phyloP scores from a whole-genome alignment of 306 rosid species.

The Medicago truncatula region DNA sequence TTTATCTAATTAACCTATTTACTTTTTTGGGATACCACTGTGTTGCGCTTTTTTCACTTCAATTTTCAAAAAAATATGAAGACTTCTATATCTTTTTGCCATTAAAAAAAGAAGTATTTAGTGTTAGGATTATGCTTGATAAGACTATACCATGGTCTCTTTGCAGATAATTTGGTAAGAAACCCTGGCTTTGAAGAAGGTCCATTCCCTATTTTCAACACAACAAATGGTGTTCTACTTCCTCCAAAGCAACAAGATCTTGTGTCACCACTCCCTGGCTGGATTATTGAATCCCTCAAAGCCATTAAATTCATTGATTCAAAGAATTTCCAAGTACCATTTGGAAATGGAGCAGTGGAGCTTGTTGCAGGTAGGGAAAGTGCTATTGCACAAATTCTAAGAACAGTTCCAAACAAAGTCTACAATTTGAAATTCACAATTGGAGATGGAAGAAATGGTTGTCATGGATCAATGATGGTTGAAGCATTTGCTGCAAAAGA shows the following conservation, averaged over 20 bases:
- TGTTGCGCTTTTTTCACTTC: too few species aligned
- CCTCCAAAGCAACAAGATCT: slow-evolving; percentile 87
- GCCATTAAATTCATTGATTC: slow-evolving; percentile 82
- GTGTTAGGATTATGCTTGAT: too few species aligned
- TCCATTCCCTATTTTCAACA: slow-evolving; percentile 82
- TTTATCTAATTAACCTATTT: too few species aligned
- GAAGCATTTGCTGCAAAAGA: slow-evolving; percentile 84
- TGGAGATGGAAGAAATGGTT: slow-evolving; percentile 90
- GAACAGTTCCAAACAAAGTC: slow-evolving; percentile 63
- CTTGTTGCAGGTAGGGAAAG: slow-evolving; percentile 96
- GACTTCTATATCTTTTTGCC: too few species aligned
- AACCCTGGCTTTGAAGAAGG: slow-evolving; percentile 87
- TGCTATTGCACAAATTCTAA: slow-evolving; percentile 80
- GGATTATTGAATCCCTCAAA: slow-evolving; percentile 93
- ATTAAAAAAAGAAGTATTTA: too few species aligned
- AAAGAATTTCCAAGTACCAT: slow-evolving; percentile 57
- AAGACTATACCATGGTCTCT: neutral
- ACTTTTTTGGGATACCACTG: too few species aligned
- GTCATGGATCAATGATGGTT: slow-evolving; percentile 93
- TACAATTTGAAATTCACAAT: slow-evolving; percentile 72
- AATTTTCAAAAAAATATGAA: too few species aligned
- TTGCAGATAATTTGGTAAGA: slow-evolving; percentile 78
- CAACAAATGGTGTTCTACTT: slow-evolving; percentile 81
- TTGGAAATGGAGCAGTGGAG: slow-evolving; percentile 72
- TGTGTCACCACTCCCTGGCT: slow-evolving; percentile 89